Percentiles rank a stretch among this genome's conserved stretches.
These are phyloP conservation scores for Simmondsia chinensis DNA, from an alignment of 148 eudicot species.

Conservation along the genomic window DNA sequence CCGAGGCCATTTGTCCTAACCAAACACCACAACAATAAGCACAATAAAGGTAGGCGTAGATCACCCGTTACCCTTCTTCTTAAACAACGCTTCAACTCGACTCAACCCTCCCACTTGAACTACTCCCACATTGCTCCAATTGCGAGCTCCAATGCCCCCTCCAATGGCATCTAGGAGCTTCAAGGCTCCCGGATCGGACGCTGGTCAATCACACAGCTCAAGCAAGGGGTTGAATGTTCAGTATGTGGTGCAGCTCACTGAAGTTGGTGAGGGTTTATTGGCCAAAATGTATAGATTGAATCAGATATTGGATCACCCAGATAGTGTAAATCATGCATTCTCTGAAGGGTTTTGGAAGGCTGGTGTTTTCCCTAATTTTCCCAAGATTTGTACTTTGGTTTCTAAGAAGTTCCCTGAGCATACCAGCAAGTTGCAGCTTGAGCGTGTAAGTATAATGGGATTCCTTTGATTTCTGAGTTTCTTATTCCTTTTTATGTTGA, in stretches of 20 bases:
- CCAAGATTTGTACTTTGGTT: slow-evolving; percentile 73
- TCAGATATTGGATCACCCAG: slow-evolving; percentile 90
- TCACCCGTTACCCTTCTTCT: no score
- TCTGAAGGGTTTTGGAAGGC: slow-evolving; percentile 94
- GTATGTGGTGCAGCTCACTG: slow-evolving; percentile 84
- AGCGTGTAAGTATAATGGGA: slow-evolving; percentile 56
- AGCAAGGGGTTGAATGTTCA: slow-evolving; percentile 87
- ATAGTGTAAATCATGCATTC: slow-evolving; percentile 51
- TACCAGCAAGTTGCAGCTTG: slow-evolving; percentile 81
- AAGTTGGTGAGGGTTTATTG: slow-evolving; percentile 94
- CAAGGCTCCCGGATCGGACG: slow-evolving; percentile 47
- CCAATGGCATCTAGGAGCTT: slow-evolving; percentile 32
- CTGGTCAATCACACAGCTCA: slow-evolving; percentile 37
- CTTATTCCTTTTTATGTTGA: background rate
- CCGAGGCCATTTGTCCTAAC: no score
- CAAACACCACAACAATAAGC: no score
- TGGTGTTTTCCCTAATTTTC: slow-evolving; percentile 76
- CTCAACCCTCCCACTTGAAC: no score
- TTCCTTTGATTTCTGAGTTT: background rate
- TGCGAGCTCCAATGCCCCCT: slow-evolving; percentile 13
- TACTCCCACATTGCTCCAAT: no score
- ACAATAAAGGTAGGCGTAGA: no score
- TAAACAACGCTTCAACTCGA: no score
- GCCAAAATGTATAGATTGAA: slow-evolving; percentile 90
- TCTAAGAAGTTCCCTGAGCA: slow-evolving; percentile 94